Evolutionary conservation across 2,329 filamentous ascomycete genomes (phyloP).

Genomic region (Meredithiella fracta): DNA sequence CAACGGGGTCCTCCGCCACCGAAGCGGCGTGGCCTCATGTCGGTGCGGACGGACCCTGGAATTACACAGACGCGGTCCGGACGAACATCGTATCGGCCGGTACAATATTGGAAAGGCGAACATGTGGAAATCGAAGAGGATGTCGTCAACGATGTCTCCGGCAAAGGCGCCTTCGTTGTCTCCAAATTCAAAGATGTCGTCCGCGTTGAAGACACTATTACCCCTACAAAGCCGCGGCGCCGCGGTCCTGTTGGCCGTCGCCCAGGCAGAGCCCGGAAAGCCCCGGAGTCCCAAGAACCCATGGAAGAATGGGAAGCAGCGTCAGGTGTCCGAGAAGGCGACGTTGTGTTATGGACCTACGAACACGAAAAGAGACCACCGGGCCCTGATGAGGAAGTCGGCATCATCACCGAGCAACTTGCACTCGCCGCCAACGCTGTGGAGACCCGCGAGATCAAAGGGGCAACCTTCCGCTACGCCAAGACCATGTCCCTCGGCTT

Average conservation of each 20-base stretch:
- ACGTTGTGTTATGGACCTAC: conserved; percentile 47
- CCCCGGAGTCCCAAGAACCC: conserved; percentile 23
- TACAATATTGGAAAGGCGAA: conserved; percentile 81
- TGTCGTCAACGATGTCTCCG: conserved; percentile 25
- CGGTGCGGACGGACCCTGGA: conserved; percentile 32
- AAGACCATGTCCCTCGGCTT: conserved; percentile 76
- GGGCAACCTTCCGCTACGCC: conserved; percentile 67
- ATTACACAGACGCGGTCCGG: conserved; percentile 55
- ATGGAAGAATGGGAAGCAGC: conserved; percentile 56
- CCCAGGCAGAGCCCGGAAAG: too few relatives aligned
- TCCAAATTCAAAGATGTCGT: conserved; percentile 62
- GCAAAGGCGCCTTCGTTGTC: conserved; percentile 30
- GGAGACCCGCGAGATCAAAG: conserved; percentile 39
- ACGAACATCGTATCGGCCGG: conserved; percentile 57
- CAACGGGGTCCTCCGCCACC: conserved; percentile 40
- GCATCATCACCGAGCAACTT: conserved; percentile 37
- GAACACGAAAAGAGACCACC: conserved; percentile 38
- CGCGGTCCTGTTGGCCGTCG: conserved; percentile 15
- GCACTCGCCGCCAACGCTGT: conserved; percentile 41
- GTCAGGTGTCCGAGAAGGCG: conserved; percentile 46
- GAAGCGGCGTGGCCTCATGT: conserved; percentile 37
- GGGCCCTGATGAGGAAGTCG: conserved; percentile 36
- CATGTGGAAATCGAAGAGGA: conserved; percentile 52
- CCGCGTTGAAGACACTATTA: conserved; percentile 39
- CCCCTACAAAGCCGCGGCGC: conserved; percentile 19